Evolutionary conservation across 306 rosid genomes (phyloP).

Genomic region (Ammopiptanthus mongolicus): DNA sequence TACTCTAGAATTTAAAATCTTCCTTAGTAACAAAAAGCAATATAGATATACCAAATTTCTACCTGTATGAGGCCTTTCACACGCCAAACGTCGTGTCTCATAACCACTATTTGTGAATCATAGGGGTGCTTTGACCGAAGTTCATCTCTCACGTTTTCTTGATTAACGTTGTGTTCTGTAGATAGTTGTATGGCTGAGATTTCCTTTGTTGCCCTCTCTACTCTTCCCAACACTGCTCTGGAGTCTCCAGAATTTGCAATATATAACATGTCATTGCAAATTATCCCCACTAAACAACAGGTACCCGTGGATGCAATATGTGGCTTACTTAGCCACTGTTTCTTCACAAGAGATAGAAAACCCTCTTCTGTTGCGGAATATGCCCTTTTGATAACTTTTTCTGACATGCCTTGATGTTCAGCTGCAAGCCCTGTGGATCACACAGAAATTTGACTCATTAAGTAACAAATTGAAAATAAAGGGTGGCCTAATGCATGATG

Average conservation of each 20-base stretch:
- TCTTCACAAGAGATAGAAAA: constrained; percentile 71
- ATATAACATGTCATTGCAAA: constrained; percentile 59
- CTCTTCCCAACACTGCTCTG: constrained; percentile 63
- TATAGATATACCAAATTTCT: not conserved
- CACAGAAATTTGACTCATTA: not conserved
- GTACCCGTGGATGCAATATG: constrained; percentile 82
- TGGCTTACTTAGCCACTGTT: constrained; percentile 64
- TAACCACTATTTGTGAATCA: constrained; percentile 71
- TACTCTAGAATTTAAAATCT: not conserved
- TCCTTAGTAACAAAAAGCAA: not conserved
- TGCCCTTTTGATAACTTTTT: constrained; percentile 52
- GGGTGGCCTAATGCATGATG: not conserved
- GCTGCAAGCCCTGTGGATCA: constrained; percentile 65
- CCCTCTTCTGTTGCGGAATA: constrained; percentile 69
- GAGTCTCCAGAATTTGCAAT: constrained; percentile 91
- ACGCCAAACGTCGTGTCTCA: constrained; percentile 81
- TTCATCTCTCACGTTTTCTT: constrained; percentile 70
- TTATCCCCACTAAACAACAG: constrained; percentile 81
- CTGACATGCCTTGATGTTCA: constrained; percentile 58
- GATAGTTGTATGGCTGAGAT: constrained; percentile 66
- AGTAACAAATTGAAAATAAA: not conserved
- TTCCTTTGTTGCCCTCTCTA: constrained; percentile 57
- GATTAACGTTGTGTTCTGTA: constrained; percentile 77
- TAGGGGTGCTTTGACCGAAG: constrained; percentile 58
- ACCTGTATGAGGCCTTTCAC: constrained; percentile 98